These are phyloP conservation scores for Exophiala calicioides DNA, from an alignment of 2,329 filamentous ascomycete species.

Conservation along the genomic window DNA sequence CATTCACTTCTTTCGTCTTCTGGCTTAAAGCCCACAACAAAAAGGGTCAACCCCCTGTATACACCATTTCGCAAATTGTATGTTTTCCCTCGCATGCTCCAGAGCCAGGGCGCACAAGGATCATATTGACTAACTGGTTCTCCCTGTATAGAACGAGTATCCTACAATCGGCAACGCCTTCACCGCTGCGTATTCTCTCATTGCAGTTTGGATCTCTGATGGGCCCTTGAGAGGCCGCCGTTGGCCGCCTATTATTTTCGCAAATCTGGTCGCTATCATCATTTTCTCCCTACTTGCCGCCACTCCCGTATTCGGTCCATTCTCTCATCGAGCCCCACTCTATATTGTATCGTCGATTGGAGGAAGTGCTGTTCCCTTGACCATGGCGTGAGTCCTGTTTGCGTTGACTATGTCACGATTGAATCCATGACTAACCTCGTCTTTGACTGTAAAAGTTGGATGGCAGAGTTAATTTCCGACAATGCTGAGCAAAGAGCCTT, in stretches of 20 bases:
- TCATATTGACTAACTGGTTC: background rate
- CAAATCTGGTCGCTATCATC: conserved; percentile 18
- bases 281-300: conserved; percentile 17
- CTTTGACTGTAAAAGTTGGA: conserved; percentile 10
- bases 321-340: conserved; percentile 19
- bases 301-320: conserved; percentile 21
- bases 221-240: conserved; percentile 19
- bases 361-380: conserved; percentile 16
- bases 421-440: background rate
- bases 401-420: background rate
- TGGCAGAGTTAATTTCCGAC: conserved; percentile 23
- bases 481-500: conserved; percentile 24
- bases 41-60: conserved; percentile 19
- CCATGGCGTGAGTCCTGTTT: conserved; percentile 21
- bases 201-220: conserved; percentile 21
- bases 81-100: background rate
- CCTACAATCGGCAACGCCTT: conserved; percentile 22
- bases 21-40: conserved; percentile 26
- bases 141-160: conserved; percentile 16
- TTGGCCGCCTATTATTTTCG: conserved; percentile 19
- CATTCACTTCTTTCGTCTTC: conserved; percentile 19
- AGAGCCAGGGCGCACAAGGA: background rate
- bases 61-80: conserved; percentile 20
- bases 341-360: conserved; percentile 21
- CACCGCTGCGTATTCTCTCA: conserved; percentile 15